phyloP scores from a whole-genome alignment of 169 alveolate genomes.

The Plasmodium reichenowi region DNA sequence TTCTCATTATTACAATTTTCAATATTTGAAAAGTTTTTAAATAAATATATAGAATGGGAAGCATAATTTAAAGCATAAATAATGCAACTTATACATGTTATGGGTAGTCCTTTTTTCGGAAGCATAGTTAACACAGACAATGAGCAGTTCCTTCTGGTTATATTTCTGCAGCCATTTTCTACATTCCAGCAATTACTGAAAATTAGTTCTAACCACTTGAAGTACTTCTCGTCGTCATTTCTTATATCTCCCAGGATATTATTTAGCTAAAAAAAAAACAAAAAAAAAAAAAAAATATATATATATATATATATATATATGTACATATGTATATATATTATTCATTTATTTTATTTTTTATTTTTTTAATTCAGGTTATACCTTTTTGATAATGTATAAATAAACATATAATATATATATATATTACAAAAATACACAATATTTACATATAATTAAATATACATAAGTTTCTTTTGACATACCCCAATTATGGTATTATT shows the following conservation, averaged over 20 bases:
- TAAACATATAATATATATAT: no score
- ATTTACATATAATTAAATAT: neutral
- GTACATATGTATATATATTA: no score
- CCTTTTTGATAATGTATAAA: no score
- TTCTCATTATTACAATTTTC: conserved; percentile 25
- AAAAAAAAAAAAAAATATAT: neutral
- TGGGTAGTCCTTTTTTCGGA: conserved; percentile 10
- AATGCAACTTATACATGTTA: conserved; percentile 33
- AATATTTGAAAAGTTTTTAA: conserved; percentile 2
- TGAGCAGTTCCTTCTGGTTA: conserved; percentile 16
- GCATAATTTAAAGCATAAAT: conserved; percentile 57
- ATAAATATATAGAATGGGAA: conserved; percentile 19
- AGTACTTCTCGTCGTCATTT: conserved; percentile 1
- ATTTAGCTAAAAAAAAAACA: conserved; percentile 10
- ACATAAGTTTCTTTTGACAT: neutral
- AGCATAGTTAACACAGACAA: conserved; percentile 21
- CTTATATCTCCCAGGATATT: conserved; percentile 16
- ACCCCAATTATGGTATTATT: conserved; percentile 25
- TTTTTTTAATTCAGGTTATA: no score
- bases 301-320: neutral
- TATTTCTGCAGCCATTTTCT: conserved; percentile 6
- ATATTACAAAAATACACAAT: neutral
- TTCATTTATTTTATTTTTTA: no score
- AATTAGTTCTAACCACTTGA: conserved; percentile 56
- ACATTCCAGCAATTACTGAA: conserved; percentile 36